Conservation (phyloP, 2,329 filamentous ascomycete genomes). For the Aspergillus candidus region DNA sequence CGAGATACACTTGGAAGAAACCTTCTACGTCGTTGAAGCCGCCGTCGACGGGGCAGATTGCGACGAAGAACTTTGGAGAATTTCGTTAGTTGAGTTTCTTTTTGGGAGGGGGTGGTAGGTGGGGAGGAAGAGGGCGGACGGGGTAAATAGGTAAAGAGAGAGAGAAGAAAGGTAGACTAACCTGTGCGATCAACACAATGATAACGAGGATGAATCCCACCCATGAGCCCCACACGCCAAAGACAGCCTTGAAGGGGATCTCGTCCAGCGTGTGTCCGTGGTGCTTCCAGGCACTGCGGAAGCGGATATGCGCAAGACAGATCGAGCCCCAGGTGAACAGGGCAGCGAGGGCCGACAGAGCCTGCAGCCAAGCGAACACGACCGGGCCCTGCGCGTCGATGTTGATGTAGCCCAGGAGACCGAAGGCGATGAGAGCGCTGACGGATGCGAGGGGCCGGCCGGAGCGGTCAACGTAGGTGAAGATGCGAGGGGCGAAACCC, state of each 20-base stretch:
- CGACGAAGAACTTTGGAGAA: constrained; percentile 32
- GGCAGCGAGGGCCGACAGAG: constrained; percentile 56
- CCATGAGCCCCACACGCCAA: constrained; percentile 58
- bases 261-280: constrained; percentile 58
- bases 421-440: constrained; percentile 34
- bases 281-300: constrained; percentile 54
- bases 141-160: too few relatives aligned
- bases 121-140: too few relatives aligned
- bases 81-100: too few relatives aligned
- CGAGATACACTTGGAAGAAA: constrained; percentile 46
- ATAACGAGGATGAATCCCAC: constrained; percentile 54
- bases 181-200: constrained; percentile 45
- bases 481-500: constrained; percentile 40
- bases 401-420: constrained; percentile 39
- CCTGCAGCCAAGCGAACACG: constrained; percentile 60
- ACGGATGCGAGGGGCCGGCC: constrained; percentile 42
- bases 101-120: too few relatives aligned
- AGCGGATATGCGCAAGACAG: constrained; percentile 62
- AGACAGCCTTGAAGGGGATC: constrained; percentile 56
- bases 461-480: constrained; percentile 39
- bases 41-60: constrained; percentile 14
- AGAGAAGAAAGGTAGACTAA: constrained; percentile 14
- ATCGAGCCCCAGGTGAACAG: constrained; percentile 63
- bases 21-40: constrained; percentile 28
- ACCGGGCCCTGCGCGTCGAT: constrained; percentile 40